Evolutionary conservation across 2,329 filamentous ascomycete species (phyloP).

Genomic region (Aspergillus sp.): DNA sequence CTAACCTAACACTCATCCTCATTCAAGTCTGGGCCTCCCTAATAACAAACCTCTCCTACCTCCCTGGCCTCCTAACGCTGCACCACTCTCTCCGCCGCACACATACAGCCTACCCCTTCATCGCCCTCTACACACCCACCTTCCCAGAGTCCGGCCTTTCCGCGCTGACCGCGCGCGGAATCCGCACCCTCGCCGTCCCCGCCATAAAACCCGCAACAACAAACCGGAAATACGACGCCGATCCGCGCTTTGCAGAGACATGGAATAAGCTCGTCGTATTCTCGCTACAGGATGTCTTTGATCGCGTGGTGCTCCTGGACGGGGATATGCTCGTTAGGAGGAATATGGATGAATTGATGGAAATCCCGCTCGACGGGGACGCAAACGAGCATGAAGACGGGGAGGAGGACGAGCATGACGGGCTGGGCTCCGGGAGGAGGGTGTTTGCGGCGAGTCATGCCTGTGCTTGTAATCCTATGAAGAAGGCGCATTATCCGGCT

Average conservation of each 20-base stretch:
- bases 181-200: conserved; percentile 68
- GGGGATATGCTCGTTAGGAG: conserved; percentile 79
- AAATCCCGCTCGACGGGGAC: conserved; percentile 69
- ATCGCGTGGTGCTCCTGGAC: conserved; percentile 79
- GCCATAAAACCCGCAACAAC: conserved; percentile 68
- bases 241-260: conserved; percentile 84
- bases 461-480: conserved; percentile 21
- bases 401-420: neutral
- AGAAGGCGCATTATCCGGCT: conserved; percentile 21
- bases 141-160: conserved; percentile 68
- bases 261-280: conserved; percentile 87
- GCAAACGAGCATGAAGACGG: conserved; percentile 46
- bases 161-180: conserved; percentile 68
- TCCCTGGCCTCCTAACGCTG: conserved; percentile 79
- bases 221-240: conserved; percentile 68
- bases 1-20: conserved; percentile 59
- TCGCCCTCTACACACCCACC: conserved; percentile 78
- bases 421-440: neutral
- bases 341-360: conserved; percentile 94
- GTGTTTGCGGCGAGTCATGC: conserved; percentile 57
- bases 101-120: conserved; percentile 70
- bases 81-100: conserved; percentile 70
- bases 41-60: conserved; percentile 81
- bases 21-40: conserved; percentile 83
- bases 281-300: conserved; percentile 70